These are phyloP conservation scores for Neonectria sp. DNA, from an alignment of 2,329 filamentous ascomycete genomes.

Conservation along the genomic window DNA sequence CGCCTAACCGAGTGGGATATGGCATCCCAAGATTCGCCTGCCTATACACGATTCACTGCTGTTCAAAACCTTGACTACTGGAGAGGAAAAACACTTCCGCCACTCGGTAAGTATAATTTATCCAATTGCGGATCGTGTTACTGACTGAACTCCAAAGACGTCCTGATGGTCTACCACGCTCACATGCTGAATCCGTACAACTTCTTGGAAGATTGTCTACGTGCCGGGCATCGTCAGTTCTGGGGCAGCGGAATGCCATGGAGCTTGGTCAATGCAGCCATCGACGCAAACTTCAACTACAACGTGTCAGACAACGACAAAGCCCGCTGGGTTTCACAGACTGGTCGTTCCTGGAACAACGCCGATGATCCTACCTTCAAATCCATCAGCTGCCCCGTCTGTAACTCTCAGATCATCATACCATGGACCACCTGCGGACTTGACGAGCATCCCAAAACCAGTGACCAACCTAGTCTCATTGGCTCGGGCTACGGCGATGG, in stretches of 20 bases:
- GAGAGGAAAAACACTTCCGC: constrained; percentile 36
- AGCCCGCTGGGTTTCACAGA: constrained; percentile 60
- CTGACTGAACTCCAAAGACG: constrained; percentile 60
- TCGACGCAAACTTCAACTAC: constrained; percentile 71
- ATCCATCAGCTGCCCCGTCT: constrained; percentile 59
- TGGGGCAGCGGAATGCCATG: constrained; percentile 76
- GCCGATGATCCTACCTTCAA: constrained; percentile 62
- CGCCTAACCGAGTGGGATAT: constrained; percentile 32
- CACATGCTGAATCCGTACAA: constrained; percentile 79
- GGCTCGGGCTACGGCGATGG: constrained; percentile 75
- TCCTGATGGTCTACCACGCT: constrained; percentile 81
- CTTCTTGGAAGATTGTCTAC: constrained; percentile 49
- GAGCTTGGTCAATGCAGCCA: constrained; percentile 67
- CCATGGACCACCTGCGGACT: constrained; percentile 68
- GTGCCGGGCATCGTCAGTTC: constrained; percentile 34
- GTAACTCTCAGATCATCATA: constrained; percentile 55
- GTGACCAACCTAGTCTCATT: constrained; percentile 48
- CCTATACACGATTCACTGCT: constrained; percentile 29
- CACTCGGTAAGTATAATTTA: constrained; percentile 36
- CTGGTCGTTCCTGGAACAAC: constrained; percentile 69
- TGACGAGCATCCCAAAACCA: constrained; percentile 32
- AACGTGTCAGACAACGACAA: constrained; percentile 58
- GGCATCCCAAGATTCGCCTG: background rate
- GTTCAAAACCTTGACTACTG: constrained; percentile 28
- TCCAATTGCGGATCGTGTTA: no score